A percentile compares a stretch with the other conserved stretches of the same genome.
phyloP scores from a whole-genome alignment of 768 basidiomycete species.

The Mycena belliarum region DNA sequence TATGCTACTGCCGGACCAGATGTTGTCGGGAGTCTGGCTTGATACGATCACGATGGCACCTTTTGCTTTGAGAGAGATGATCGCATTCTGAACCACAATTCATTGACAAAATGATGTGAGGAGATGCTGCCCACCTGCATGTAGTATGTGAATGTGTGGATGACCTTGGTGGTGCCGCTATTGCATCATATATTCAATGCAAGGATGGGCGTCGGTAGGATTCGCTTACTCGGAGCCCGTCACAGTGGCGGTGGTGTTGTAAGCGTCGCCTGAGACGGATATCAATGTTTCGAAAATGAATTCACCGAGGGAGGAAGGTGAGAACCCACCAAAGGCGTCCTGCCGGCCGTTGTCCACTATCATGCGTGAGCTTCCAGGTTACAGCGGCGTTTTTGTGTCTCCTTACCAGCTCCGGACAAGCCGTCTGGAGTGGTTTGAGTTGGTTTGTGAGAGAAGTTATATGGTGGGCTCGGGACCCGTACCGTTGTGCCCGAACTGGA shows the following conservation, averaged over 20 bases:
- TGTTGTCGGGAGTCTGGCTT: conserved; percentile 49
- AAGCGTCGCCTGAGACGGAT: conserved; percentile 26
- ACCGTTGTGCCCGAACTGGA: conserved; percentile 44
- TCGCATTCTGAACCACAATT: not conserved
- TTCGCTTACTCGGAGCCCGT: conserved; percentile 34
- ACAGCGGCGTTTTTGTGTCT: not conserved
- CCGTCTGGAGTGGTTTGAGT: conserved; percentile 27
- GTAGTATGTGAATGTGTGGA: conserved; percentile 44
- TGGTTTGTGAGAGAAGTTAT: not conserved
- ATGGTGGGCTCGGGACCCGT: too few species aligned
- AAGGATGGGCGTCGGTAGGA: not conserved
- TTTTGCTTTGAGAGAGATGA: conserved; percentile 38
- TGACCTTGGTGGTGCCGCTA: conserved; percentile 39
- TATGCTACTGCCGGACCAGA: conserved; percentile 39
- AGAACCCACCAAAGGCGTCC: conserved; percentile 35
- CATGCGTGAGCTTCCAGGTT: not conserved
- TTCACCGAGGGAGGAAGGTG: too few species aligned
- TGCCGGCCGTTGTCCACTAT: conserved; percentile 45
- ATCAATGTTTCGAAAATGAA: too few species aligned
- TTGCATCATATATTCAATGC: not conserved
- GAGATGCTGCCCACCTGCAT: not conserved
- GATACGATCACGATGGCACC: conserved; percentile 50
- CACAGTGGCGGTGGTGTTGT: conserved; percentile 37
- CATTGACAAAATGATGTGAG: not conserved
- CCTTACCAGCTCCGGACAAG: conserved; percentile 6